Percentiles rank a stretch among this genome's conserved stretches.
These are phyloP conservation scores for Talaromyces stipitatus DNA, from an alignment of 495 filamentous ascomycete species.

Conservation along the genomic window DNA sequence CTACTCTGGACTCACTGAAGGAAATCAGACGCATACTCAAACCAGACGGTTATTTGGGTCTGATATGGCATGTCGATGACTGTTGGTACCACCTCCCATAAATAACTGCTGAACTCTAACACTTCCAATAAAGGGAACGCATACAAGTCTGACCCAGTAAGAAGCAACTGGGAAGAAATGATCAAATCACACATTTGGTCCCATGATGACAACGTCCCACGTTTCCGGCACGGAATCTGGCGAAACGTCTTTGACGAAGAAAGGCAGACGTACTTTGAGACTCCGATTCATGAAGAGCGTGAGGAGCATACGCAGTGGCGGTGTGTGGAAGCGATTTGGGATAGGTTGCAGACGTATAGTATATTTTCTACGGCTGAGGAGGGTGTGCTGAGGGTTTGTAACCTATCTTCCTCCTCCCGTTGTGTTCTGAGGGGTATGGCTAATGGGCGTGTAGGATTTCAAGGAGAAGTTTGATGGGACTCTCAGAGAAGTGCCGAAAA, in stretches of 20 bases:
- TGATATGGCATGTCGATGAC: conserved; percentile 64
- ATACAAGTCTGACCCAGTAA: conserved; percentile 30
- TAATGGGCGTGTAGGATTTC: conserved; percentile 18
- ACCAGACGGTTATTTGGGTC: conserved; percentile 42
- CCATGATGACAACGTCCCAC: conserved; percentile 42
- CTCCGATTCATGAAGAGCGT: conserved; percentile 35
- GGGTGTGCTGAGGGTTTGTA: conserved; percentile 38
- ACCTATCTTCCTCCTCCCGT: background rate
- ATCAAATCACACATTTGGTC: conserved; percentile 43
- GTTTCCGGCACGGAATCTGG: conserved; percentile 51
- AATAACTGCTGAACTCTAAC: no score
- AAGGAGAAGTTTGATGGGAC: conserved; percentile 32
- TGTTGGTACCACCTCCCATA: conserved; percentile 28
- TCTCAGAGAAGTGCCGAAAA: conserved; percentile 37
- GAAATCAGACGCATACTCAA: conserved; percentile 52
- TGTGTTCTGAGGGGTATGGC: background rate
- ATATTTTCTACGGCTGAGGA: conserved; percentile 49
- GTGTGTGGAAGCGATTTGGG: conserved; percentile 45
- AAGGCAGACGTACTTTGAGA: conserved; percentile 38
- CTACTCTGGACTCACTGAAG: conserved; percentile 44
- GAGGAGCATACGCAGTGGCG: conserved; percentile 40
- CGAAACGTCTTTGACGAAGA: conserved; percentile 45
- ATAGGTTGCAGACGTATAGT: conserved; percentile 48
- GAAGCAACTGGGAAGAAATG: conserved; percentile 45
- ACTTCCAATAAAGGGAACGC: conserved; percentile 51